Conservation (phyloP, 345 rosid species). For the Eucalyptus camaldulensis region DNA sequence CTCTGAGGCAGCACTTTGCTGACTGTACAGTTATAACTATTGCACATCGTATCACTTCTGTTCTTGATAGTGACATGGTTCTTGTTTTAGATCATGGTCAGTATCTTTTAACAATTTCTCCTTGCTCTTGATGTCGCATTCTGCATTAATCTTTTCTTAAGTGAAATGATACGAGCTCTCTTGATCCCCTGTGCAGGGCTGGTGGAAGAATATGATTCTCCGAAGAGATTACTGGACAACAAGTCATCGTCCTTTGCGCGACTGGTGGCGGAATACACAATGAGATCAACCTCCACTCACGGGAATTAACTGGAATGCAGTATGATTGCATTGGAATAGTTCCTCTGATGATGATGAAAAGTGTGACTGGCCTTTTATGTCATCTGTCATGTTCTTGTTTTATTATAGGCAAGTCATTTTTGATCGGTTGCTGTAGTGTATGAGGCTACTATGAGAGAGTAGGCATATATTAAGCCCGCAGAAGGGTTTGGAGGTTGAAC, state of each 20-base stretch:
- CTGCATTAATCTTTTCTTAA: not conserved
- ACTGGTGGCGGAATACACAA: slow-evolving; percentile 67
- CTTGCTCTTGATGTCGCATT: not conserved
- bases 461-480: not conserved
- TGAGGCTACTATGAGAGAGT: not conserved
- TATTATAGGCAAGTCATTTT: not conserved
- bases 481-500: not conserved
- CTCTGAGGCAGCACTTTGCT: slow-evolving; percentile 48
- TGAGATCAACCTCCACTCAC: slow-evolving; percentile 30
- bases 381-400: not conserved
- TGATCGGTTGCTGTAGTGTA: not conserved
- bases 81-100: slow-evolving; percentile 58
- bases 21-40: slow-evolving; percentile 67
- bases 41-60: slow-evolving; percentile 81
- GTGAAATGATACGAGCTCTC: not conserved
- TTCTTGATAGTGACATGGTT: slow-evolving; percentile 76
- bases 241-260: slow-evolving; percentile 62
- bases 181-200: slow-evolving; percentile 25
- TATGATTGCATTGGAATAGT: not conserved
- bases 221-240: slow-evolving; percentile 39
- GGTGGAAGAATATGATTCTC: slow-evolving; percentile 60
- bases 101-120: not conserved
- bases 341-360: not conserved
- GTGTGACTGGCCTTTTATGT: not conserved
- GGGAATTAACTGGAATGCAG: not conserved